Base-by-base conservation (phyloP, 768 basidiomycete species). In the Xanthoconium stramineum region DNA sequence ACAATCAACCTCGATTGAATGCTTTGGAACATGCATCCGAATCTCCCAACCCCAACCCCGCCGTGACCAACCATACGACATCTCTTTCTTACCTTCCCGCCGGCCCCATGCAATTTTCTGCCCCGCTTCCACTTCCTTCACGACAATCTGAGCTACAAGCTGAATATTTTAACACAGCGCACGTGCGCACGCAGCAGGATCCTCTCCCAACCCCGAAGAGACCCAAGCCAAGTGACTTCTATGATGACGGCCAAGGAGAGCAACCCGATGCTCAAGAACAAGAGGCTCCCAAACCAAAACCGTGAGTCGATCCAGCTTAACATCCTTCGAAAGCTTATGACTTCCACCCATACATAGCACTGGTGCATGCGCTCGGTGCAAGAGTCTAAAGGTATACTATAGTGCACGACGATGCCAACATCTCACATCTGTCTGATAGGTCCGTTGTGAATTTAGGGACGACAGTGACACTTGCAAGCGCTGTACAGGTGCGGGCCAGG, bases 381-480 rank as follows among this genome's bases (percentile, higher is more conserved):
- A 89, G 67, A 71, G 71, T 29, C 58, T 82, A 52, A 82, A 81
- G 71, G 80, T 78, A 57, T 35, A 63, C 56, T 29, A 1, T 29
- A 28, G 15, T 38, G 1, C 36, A 35, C 52, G 17, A 8, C 30
- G 12, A 36, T 29, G 11, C 14, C 24, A 15, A 5, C n/a, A 37
- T 51, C 60, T 59, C 19, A 59, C 10, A 1, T 38, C 9, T 50
- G 3, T 64, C 29, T 40, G 74, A 58, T 77, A 89, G 77, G 89
- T 91, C 55, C 84, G 80, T 61, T 92, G 89, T 68, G 89, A 90
- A 69, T 87, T 89, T 70, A 82, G 76, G 67, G 81, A 80, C 14
- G 85, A 88, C 48, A 81, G 78, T 14, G 88, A 91, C 63, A 83
- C 83, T 3, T 92, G 89, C 71, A 89, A 83, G 65, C 84, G 89